A percentile compares a stretch with the other conserved stretches of the same genome.
phyloP scores from a whole-genome alignment of 2,329 filamentous ascomycete genomes.

The Paecilomyces sp. region DNA sequence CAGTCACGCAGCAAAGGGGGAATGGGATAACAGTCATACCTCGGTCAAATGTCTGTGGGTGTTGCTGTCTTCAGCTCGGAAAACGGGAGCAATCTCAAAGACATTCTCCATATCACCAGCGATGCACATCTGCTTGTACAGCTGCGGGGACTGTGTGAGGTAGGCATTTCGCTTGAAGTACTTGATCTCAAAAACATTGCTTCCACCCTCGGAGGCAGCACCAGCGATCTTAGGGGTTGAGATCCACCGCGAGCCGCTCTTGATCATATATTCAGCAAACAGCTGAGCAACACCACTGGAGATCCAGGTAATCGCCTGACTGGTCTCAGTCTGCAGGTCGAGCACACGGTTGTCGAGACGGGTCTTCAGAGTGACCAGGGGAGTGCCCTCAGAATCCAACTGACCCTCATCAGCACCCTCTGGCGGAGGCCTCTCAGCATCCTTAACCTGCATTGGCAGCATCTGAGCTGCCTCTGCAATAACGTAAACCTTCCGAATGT shows the following conservation, averaged over 20 bases:
- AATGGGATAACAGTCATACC: constrained; percentile 21
- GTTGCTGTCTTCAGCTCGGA: constrained; percentile 62
- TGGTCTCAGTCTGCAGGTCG: constrained; percentile 84
- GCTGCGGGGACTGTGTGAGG: constrained; percentile 57
- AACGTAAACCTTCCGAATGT: constrained; percentile 78
- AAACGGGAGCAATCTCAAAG: constrained; percentile 60
- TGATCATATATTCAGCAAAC: constrained; percentile 72
- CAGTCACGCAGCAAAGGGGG: background rate
- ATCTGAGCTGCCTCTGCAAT: constrained; percentile 57
- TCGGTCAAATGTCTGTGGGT: constrained; percentile 61
- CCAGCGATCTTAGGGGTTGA: constrained; percentile 86
- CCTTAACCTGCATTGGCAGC: constrained; percentile 54
- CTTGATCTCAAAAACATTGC: constrained; percentile 80
- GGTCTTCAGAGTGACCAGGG: constrained; percentile 73
- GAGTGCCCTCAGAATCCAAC: constrained; percentile 48
- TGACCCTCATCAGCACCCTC: constrained; percentile 38
- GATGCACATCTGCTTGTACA: constrained; percentile 64
- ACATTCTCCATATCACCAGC: constrained; percentile 57
- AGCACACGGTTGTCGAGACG: constrained; percentile 87
- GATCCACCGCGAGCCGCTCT: constrained; percentile 70
- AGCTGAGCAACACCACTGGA: constrained; percentile 60
- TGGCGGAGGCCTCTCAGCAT: constrained; percentile 43
- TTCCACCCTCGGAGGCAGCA: constrained; percentile 85
- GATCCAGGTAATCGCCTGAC: constrained; percentile 76
- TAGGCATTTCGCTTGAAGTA: constrained; percentile 82